Base-by-base conservation (phyloP, 169 alveolate species). In the Theileria annulata region DNA sequence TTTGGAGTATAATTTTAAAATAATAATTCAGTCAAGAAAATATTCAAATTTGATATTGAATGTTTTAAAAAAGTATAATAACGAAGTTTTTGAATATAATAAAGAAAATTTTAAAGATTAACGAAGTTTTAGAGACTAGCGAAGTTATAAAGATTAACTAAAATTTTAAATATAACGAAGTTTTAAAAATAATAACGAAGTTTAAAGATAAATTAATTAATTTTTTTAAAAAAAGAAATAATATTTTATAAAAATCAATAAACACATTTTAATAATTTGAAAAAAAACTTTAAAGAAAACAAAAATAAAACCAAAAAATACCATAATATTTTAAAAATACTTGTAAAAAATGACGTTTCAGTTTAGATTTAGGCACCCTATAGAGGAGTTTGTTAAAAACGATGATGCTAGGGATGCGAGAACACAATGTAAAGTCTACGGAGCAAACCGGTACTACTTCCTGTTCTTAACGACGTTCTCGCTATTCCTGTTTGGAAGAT, bases 341-440 rank as follows among this genome's bases (percentile, higher is more conserved):
- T 35, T 3, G 3, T 3, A 35, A 35, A 35, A 35, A 35, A 35
- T 35, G 47, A 54, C 21, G 10, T 54, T n/a, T 21, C 63, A 3
- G 21, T 21, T 54, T 63, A 3, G 30, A n/a, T 56, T 69, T 69
- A 60, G 28, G 9, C 58, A 69, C 10, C 21, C 75, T 5, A 15
- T 69, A n/a, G 21, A 69, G 47, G 77, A 69, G 47, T 28, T 28
- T 5, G 77, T 69, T 5, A 42, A 9, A 15, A 48, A 17, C 19
- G 47, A 69, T 3, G 47, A 69, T 5, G 77, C 74, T n/a, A 3
- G 21, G 21, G 21, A 69, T 23, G 77, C 66, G 37, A 33, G 9
- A 28, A 69, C 63, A 19, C 77, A 69, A 31, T 69, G 58, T 49
- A 48, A 48, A 12, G 75, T 17, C 8, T 69, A 69, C 49, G 77